Base-by-base conservation (phyloP, 345 rosid species). In the Linum tenue region DNA sequence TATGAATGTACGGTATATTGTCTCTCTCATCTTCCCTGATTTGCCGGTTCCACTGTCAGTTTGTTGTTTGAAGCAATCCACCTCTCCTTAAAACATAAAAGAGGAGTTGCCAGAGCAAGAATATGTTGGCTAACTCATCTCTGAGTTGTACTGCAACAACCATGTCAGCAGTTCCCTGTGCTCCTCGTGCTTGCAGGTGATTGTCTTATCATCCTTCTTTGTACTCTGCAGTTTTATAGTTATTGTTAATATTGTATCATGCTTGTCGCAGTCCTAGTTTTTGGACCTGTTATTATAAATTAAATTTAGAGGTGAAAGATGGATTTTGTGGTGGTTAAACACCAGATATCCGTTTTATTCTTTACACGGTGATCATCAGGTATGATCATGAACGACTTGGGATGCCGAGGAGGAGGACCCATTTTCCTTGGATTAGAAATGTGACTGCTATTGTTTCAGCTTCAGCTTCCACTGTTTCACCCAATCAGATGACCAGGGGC, bases 321-420 rank as follows among this genome's bases (percentile, higher is more conserved):
- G 70, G 70, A 61, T 69, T 73, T 77, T 80, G 31, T 70, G 71
- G 80, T 60, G 53, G 77, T 68, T 65, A 76, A 73, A 55, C 38
- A 75, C 64, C 78, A 64, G 76, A 76, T 75, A 74, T 83, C 75
- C 77, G 31, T 76, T 80, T 83, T 86, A 73, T 81, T 84, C 70
- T 84, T 87, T 83, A 81, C 85, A 78, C 63, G 67, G 62, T 73
- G 72, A 68, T 68, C 81, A 77, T 85, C 91, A 87, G 94, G 94
- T 84, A 77, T 84, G 91, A 76, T 82, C 72, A 81, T 78, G 81
- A 79, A 70, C 80, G 70, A 50, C 66, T 36, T 62, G 41, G 73
- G 73, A 74, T 67, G 77, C 57, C 77, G 76, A 77, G 70, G 72
- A 69, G 70, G 75, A 78, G 73, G 78, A 77, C 70, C 76, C 64